A percentile compares a stretch with the other conserved stretches of the same genome.
Conservation (phyloP, 2,329 filamentous ascomycete species). For the Thelonectria olida region DNA sequence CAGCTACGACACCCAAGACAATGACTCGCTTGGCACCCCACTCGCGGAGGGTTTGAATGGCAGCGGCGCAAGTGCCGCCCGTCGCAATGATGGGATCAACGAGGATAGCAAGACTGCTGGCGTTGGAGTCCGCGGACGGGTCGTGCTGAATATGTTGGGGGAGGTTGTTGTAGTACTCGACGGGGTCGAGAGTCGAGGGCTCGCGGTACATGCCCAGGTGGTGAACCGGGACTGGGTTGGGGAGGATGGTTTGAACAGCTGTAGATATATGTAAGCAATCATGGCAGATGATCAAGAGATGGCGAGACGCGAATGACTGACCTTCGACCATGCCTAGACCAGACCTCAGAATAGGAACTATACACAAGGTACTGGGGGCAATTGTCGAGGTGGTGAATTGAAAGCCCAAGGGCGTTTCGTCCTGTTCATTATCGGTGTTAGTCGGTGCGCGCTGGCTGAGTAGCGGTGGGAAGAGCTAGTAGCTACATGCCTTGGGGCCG, state of each 20-base stretch:
- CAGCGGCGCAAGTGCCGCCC: constrained; percentile 87
- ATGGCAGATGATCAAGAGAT: too few species aligned
- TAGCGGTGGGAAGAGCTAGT: neutral
- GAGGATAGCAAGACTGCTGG: constrained; percentile 75
- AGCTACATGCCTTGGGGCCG: constrained; percentile 68
- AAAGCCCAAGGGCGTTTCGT: constrained; percentile 80
- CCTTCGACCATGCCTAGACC: constrained; percentile 92
- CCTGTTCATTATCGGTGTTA: constrained; percentile 56
- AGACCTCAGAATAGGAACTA: constrained; percentile 92
- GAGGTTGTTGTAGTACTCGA: constrained; percentile 98
- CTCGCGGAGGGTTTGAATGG: constrained; percentile 87
- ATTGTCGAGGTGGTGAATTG: constrained; percentile 74
- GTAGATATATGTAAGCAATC: constrained; percentile 24
- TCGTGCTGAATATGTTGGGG: constrained; percentile 71
- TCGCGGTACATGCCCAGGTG: constrained; percentile 96
- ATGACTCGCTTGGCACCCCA: constrained; percentile 90
- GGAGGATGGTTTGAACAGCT: constrained; percentile 86
- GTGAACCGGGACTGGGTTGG: constrained; percentile 81
- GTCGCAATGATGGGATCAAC: constrained; percentile 95
- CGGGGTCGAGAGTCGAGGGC: constrained; percentile 83
- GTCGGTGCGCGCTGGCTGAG: constrained; percentile 7
- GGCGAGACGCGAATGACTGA: constrained; percentile 44
- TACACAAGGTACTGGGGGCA: constrained; percentile 73
- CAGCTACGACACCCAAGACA: constrained; percentile 79
- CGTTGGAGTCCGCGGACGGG: constrained; percentile 46